Evolutionary conservation across 768 basidiomycete species (phyloP).

Genomic region (Pisolithus tinctorius): DNA sequence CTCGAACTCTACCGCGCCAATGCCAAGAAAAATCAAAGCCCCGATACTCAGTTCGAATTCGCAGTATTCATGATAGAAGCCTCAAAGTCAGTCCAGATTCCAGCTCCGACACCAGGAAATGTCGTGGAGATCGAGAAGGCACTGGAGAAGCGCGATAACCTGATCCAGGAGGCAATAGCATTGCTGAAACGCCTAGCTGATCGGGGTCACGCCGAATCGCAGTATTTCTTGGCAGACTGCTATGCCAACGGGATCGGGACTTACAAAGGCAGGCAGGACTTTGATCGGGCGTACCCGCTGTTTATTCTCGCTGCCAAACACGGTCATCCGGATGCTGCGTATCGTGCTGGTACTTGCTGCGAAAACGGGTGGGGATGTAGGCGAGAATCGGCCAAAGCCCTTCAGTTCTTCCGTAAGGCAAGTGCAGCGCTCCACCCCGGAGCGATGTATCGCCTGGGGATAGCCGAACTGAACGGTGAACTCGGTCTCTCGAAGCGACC

Average conservation of each 20-base stretch:
- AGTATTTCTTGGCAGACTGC: conserved; percentile 98
- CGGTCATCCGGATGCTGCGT: conserved; percentile 91
- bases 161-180: conserved; percentile 80
- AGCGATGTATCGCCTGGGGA: conserved; percentile 94
- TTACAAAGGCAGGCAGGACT: conserved; percentile 84
- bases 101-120: conserved; percentile 61
- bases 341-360: conserved; percentile 94
- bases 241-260: conserved; percentile 98
- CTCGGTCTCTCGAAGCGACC: conserved; percentile 79
- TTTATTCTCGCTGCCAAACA: conserved; percentile 97
- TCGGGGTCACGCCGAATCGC: conserved; percentile 87
- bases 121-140: conserved; percentile 78
- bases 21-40: conserved; percentile 98
- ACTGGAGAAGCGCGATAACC: conserved; percentile 75
- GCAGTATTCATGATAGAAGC: conserved; percentile 99
- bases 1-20: conserved; percentile 96
- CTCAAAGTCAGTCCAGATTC: conserved; percentile 82
- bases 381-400: conserved; percentile 83
- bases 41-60: conserved; percentile 96
- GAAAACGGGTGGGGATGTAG: conserved; percentile 99
- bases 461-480: conserved; percentile 94
- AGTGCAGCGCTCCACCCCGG: conserved; percentile 88
- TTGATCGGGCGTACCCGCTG: conserved; percentile 93
- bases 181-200: conserved; percentile 90
- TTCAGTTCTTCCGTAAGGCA: conserved; percentile 92